Conservation (phyloP, 495 filamentous ascomycete genomes). For the Xylaria bambusicola region DNA sequence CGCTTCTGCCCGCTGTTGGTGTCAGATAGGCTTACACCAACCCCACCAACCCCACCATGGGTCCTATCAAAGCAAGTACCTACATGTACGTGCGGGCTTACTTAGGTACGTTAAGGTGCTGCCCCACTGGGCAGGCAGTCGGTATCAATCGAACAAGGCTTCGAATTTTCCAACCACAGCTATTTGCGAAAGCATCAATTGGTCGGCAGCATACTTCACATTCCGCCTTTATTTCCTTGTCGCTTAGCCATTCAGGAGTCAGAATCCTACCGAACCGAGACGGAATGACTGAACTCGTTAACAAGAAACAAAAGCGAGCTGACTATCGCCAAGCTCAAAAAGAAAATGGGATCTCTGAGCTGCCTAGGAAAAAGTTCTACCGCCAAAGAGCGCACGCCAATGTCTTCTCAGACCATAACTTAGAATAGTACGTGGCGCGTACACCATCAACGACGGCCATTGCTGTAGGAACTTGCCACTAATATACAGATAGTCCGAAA, state of each 20-base stretch:
- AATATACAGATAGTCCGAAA: constrained; percentile 61
- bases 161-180: no score
- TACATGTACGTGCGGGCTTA: background rate
- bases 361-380: constrained; percentile 94
- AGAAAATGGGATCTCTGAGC: constrained; percentile 40
- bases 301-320: constrained; percentile 73
- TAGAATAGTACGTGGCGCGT: constrained; percentile 72
- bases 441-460: background rate
- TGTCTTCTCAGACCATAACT: constrained; percentile 88
- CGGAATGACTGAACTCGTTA: constrained; percentile 55
- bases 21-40: no score
- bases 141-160: no score
- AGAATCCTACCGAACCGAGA: background rate
- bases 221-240: no score
- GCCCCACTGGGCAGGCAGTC: no score
- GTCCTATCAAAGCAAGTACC: background rate
- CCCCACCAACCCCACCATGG: constrained; percentile 12
- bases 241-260: no score
- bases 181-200: background rate
- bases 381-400: constrained; percentile 96
- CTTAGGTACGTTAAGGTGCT: no score
- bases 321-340: constrained; percentile 62
- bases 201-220: no score
- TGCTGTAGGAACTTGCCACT: constrained; percentile 7
- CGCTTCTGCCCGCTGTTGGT: no score